Conservation (phyloP, 352 stramenopile genomes). For the Globisporangium abappressorium region DNA sequence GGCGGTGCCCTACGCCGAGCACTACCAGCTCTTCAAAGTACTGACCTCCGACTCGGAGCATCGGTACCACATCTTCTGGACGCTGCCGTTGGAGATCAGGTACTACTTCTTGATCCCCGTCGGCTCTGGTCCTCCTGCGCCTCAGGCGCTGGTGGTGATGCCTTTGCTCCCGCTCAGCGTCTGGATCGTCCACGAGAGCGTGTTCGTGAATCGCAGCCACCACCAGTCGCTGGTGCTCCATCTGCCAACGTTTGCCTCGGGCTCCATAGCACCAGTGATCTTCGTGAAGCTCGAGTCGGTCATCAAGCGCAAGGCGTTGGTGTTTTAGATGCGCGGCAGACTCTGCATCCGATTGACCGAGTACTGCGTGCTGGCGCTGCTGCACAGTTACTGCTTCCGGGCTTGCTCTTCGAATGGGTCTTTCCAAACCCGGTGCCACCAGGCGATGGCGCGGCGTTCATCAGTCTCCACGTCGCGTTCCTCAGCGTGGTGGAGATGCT, state of each 20-base stretch:
- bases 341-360: slow-evolving; percentile 12
- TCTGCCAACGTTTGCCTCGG: slow-evolving; percentile 35
- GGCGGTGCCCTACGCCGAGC: slow-evolving; percentile 13
- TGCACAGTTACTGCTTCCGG: slow-evolving; percentile 29
- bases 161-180: slow-evolving; percentile 12
- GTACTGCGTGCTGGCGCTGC: slow-evolving; percentile 16
- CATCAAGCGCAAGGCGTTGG: slow-evolving; percentile 14
- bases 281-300: slow-evolving; percentile 26
- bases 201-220: slow-evolving; percentile 10
- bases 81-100: slow-evolving; percentile 42
- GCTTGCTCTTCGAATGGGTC: slow-evolving; percentile 26
- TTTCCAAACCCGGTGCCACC: not conserved
- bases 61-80: slow-evolving; percentile 47
- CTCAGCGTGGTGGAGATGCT: slow-evolving; percentile 12
- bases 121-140: slow-evolving; percentile 16
- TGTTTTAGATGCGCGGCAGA: slow-evolving; percentile 13
- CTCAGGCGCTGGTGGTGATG: slow-evolving; percentile 20
- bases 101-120: slow-evolving; percentile 39
- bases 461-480: slow-evolving; percentile 24
- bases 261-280: slow-evolving; percentile 32
- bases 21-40: slow-evolving; percentile 31
- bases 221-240: slow-evolving; percentile 28
- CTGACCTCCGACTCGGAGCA: slow-evolving; percentile 19
- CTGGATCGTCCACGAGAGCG: not conserved
- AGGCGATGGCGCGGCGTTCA: slow-evolving; percentile 19